Base-by-base conservation (phyloP, 23 red algal genomes). In the Gracilaria domingensis region DNA sequence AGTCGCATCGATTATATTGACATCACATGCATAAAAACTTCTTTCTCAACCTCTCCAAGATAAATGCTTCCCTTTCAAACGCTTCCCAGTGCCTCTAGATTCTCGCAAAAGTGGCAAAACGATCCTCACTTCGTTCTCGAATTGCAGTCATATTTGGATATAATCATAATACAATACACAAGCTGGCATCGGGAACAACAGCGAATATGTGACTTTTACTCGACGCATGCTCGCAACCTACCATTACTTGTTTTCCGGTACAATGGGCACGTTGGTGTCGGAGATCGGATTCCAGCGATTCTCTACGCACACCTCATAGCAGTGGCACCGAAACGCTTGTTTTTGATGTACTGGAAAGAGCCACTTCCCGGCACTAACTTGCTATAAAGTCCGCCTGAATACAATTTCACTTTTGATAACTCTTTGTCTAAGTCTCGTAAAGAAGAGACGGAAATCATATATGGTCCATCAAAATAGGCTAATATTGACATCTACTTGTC, bases 351-450 rank as follows among this genome's bases (percentile, higher is more conserved):
- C 6, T 72, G 36, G 66, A 35, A 24, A 11, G 48, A 57, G 6
- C 83, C 83, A 1, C 59, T 87, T 2, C 62, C 62, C 12, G 17
- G 75, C 23, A 21, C 83, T 51, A 73, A n/a, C 33, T 38, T 76
- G 11, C 64, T 87, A 28, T 12, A 26, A 0, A 75, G 14, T 56
- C 64, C 64, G 6, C 47, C 45, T 2, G 50, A 9, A 21, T 30
- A 60, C 23, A 87, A 87, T 33, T 87, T 87, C 37, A 87, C 83
- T 2, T 87, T 75, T 39, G 37, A 87, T 47, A 32, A n/a, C 3
- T 16, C 16, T 0, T 18, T 73, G 1, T 73, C 61, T 12, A 25
- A 17, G n/a, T 2, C 18, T 51, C n/a, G 51, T 64, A 8, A 64
- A 25, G 30, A 45, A 9, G 8, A 3, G 9, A 17, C 42, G 32